These are phyloP conservation scores for Trichoderma asperelloides DNA, from an alignment of 495 filamentous ascomycete genomes.

Conservation along the genomic window DNA sequence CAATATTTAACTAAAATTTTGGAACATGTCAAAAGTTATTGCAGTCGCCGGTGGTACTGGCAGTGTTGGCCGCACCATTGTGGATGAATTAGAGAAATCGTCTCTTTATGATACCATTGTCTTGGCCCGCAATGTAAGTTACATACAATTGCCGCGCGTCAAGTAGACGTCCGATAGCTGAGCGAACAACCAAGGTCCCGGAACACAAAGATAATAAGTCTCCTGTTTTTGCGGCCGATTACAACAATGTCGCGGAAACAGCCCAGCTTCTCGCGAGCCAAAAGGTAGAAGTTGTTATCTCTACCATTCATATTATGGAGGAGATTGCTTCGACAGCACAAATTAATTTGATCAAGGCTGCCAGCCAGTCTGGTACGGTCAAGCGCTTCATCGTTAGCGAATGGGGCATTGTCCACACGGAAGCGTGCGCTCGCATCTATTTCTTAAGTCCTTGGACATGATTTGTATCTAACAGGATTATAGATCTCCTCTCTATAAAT, in stretches of 20 bases:
- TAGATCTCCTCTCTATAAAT: neutral
- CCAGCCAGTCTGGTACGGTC: constrained; percentile 33
- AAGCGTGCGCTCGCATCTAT: constrained; percentile 15
- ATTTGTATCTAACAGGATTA: neutral
- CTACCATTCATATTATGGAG: constrained; percentile 28
- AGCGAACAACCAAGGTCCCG: neutral
- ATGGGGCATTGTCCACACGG: constrained; percentile 23
- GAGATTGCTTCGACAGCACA: constrained; percentile 15
- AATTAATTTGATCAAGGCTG: constrained; percentile 40
- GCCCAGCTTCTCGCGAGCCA: constrained; percentile 34
- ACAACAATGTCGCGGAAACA: constrained; percentile 30
- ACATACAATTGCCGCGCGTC: constrained; percentile 18
- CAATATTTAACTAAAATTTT: neutral
- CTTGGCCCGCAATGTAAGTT: constrained; percentile 30
- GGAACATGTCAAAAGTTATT: constrained; percentile 18
- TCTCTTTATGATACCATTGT: constrained; percentile 35
- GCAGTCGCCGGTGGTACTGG: constrained; percentile 49
- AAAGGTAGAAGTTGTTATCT: constrained; percentile 45
- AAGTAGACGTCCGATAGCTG: constrained; percentile 9
- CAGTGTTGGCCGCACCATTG: constrained; percentile 41
- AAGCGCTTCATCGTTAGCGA: constrained; percentile 43
- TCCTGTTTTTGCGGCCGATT: constrained; percentile 15
- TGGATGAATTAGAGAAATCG: constrained; percentile 33
- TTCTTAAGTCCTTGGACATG: neutral
- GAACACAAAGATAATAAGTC: neutral